These are phyloP conservation scores for Cynara cardunculus DNA, from an alignment of 129 eudicot genomes.

Conservation along the genomic window DNA sequence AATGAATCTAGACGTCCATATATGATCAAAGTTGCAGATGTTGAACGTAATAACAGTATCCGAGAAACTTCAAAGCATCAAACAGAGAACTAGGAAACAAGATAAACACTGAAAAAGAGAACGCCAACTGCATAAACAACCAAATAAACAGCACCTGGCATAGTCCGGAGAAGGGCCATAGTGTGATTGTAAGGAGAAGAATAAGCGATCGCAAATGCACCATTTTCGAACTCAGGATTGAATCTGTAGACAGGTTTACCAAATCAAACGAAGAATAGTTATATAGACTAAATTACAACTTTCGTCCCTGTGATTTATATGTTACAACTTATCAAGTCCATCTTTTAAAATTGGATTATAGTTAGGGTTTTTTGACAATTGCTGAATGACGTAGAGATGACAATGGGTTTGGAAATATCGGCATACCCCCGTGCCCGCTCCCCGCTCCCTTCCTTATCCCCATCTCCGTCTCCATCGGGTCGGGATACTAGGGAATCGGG, in stretches of 20 bases:
- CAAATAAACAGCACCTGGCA: slow-evolving; percentile 26
- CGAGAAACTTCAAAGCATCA: background rate
- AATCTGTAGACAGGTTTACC: slow-evolving; percentile 9
- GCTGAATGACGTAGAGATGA: too few species aligned
- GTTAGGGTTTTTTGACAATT: too few species aligned
- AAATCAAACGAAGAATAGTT: background rate
- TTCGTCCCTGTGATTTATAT: too few species aligned
- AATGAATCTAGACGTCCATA: background rate
- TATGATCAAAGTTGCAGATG: background rate
- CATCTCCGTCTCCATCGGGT: too few species aligned
- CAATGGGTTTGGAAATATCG: too few species aligned
- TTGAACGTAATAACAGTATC: background rate
- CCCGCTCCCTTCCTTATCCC: too few species aligned
- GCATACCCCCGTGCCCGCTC: too few species aligned
- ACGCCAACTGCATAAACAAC: background rate
- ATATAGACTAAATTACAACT: too few species aligned
- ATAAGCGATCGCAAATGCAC: slow-evolving; percentile 20
- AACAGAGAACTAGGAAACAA: background rate
- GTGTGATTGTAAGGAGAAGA: slow-evolving; percentile 15
- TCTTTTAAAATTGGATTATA: too few species aligned
- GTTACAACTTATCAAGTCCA: too few species aligned
- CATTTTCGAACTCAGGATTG: slow-evolving; percentile 22
- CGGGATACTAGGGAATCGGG: too few species aligned
- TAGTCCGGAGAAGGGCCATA: slow-evolving; percentile 12
- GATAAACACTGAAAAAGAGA: background rate